Evolutionary conservation across 371 early-diverging fungal genomes (phyloP).

Genomic region (Apophysomyces sp.): DNA sequence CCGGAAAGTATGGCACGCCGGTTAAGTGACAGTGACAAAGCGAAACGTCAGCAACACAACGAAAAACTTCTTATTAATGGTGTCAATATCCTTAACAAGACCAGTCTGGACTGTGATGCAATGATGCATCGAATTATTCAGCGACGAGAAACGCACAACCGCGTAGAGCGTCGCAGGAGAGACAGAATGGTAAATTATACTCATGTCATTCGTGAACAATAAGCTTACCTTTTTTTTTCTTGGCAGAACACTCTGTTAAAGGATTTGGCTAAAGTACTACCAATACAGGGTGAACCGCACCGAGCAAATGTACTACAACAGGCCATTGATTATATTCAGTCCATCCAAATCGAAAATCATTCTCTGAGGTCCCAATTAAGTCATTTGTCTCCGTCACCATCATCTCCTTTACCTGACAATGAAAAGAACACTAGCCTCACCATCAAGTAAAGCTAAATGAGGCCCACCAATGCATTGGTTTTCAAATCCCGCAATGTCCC

Average conservation of each 20-base stretch:
- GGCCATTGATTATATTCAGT: constrained; percentile 10
- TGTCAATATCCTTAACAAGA: constrained; percentile 49
- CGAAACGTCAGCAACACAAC: neutral
- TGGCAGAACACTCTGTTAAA: constrained; percentile 2
- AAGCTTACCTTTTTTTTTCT: neutral
- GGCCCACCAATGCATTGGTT: no score
- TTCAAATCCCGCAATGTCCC: no score
- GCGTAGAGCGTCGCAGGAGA: constrained; percentile 50
- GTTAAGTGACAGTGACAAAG: constrained; percentile 5
- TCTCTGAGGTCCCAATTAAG: neutral
- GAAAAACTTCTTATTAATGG: constrained; percentile 31
- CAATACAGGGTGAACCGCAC: neutral
- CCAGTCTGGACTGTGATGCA: constrained; percentile 45
- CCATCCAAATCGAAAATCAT: constrained; percentile 9
- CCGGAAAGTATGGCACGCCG: constrained; percentile 25
- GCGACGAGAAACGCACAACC: constrained; percentile 50
- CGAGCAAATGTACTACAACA: constrained; percentile 13
- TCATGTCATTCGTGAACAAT: neutral
- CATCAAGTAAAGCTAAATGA: no score
- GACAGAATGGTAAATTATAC: constrained; percentile 26
- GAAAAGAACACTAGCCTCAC: no score
- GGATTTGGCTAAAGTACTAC: constrained; percentile 3
- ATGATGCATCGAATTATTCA: constrained; percentile 44
- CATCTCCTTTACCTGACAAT: neutral
- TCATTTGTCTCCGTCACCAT: neutral